These are phyloP conservation scores for Botryotinia globosa DNA, from an alignment of 2,329 filamentous ascomycete species.

Conservation along the genomic window DNA sequence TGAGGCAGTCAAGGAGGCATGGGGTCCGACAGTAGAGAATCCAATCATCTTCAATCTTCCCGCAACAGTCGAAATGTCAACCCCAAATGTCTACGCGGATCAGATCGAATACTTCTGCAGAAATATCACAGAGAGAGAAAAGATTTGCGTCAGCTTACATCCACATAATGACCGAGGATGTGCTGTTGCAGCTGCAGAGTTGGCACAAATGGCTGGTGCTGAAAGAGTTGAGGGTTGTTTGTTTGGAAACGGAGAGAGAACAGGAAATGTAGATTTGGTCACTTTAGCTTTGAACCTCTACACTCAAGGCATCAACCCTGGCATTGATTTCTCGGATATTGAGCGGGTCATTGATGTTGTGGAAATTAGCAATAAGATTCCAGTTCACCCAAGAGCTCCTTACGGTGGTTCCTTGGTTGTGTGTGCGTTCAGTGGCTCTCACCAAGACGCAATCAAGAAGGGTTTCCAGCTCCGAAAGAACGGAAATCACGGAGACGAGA, in stretches of 20 bases:
- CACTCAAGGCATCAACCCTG: slow-evolving; percentile 82
- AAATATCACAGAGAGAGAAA: slow-evolving; percentile 79
- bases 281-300: slow-evolving; percentile 92
- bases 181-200: slow-evolving; percentile 82
- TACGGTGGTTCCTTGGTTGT: slow-evolving; percentile 92
- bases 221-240: slow-evolving; percentile 92
- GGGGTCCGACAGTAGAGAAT: slow-evolving; percentile 75
- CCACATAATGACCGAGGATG: slow-evolving; percentile 94
- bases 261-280: slow-evolving; percentile 92
- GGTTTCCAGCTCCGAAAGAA: slow-evolving; percentile 71
- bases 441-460: slow-evolving; percentile 97
- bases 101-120: slow-evolving; percentile 94
- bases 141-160: slow-evolving; percentile 85
- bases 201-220: slow-evolving; percentile 94
- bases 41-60: slow-evolving; percentile 97
- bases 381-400: slow-evolving; percentile 82
- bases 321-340: slow-evolving; percentile 89
- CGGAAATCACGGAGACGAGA: slow-evolving; percentile 40
- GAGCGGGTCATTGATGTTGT: slow-evolving; percentile 82
- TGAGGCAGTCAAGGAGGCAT: slow-evolving; percentile 89
- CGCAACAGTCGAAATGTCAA: slow-evolving; percentile 91
- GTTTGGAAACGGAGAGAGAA: slow-evolving; percentile 93
- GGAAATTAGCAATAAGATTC: slow-evolving; percentile 92
- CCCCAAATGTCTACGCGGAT: slow-evolving; percentile 93
- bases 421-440: slow-evolving; percentile 85